Percentiles rank a stretch among this genome's conserved stretches.
phyloP scores from a whole-genome alignment of 2,329 filamentous ascomycete genomes.

The Diaporthe ilicicola region DNA sequence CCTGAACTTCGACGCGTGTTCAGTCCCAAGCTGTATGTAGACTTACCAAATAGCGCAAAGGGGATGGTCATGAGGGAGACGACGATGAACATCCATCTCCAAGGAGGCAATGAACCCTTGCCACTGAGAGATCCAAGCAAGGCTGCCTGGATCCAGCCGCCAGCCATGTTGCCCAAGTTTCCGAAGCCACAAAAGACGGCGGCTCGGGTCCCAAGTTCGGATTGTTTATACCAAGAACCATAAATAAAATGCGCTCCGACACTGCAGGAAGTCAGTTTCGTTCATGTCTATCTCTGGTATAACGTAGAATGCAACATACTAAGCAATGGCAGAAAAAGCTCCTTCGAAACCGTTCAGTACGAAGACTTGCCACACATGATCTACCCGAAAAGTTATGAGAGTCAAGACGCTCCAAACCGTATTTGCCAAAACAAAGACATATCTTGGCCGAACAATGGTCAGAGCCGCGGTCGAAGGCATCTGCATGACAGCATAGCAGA shows the following conservation, averaged over 20 bases:
- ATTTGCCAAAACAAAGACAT: slow-evolving; percentile 52
- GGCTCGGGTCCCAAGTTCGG: slow-evolving; percentile 51
- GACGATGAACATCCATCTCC: slow-evolving; percentile 54
- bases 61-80: slow-evolving; percentile 52
- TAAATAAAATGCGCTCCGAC: slow-evolving; percentile 55
- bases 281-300: not conserved
- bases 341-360: slow-evolving; percentile 54
- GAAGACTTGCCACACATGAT: slow-evolving; percentile 53
- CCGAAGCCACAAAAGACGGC: slow-evolving; percentile 53
- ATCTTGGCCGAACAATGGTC: slow-evolving; percentile 44
- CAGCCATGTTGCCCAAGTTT: slow-evolving; percentile 53
- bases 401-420: slow-evolving; percentile 54
- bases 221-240: slow-evolving; percentile 53
- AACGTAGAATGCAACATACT: slow-evolving; percentile 40
- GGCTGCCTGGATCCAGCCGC: slow-evolving; percentile 55
- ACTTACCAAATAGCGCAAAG: slow-evolving; percentile 48
- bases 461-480: slow-evolving; percentile 52
- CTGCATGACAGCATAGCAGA: slow-evolving; percentile 53
- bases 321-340: slow-evolving; percentile 52
- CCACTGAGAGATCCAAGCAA: slow-evolving; percentile 47
- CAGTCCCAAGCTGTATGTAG: too few relatives aligned
- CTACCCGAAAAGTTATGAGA: slow-evolving; percentile 51
- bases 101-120: slow-evolving; percentile 46
- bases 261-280: slow-evolving; percentile 33
- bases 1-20: not conserved